phyloP scores from a whole-genome alignment of 139 green algal genomes.

The Chlamydomonas sp. region DNA sequence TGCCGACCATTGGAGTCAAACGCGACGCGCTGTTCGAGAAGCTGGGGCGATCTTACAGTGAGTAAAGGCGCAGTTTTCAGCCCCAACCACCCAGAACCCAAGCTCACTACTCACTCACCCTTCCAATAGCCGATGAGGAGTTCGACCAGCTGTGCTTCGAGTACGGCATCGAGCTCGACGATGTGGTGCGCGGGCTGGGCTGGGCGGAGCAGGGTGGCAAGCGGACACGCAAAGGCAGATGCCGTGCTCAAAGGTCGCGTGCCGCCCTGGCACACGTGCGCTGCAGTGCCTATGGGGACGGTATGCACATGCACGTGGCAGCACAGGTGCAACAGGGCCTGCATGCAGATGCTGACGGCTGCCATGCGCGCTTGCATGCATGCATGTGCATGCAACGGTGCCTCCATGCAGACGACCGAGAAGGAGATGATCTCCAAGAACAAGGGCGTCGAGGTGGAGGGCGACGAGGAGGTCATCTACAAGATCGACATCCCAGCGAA shows the following conservation, averaged over 20 bases:
- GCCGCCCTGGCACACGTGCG: too few species aligned
- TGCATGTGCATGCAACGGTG: too few species aligned
- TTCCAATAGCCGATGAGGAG: constrained; percentile 80
- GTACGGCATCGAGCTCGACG: constrained; percentile 97
- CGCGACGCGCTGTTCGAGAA: constrained; percentile 83
- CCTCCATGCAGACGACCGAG: constrained; percentile 74
- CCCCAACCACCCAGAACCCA: background rate
- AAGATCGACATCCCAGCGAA: constrained; percentile 99
- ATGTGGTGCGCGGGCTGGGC: constrained; percentile 89
- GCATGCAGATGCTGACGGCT: background rate
- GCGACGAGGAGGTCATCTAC: constrained; percentile 89
- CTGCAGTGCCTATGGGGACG: too few species aligned
- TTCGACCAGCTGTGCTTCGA: constrained; percentile 99
- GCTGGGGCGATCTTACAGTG: constrained; percentile 82
- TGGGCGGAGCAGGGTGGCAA: background rate
- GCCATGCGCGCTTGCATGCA: background rate
- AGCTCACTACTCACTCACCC: background rate
- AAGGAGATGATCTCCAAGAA: constrained; percentile 90
- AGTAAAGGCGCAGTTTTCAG: constrained; percentile 60
- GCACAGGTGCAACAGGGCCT: too few species aligned
- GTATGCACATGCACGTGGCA: too few species aligned
- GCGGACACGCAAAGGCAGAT: too few species aligned
- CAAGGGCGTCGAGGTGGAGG: constrained; percentile 17
- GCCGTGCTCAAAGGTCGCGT: too few species aligned
- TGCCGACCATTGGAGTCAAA: constrained; percentile 86